Base-by-base conservation (phyloP, 805 yeast species). In the Ogataea trehalophila region DNA sequence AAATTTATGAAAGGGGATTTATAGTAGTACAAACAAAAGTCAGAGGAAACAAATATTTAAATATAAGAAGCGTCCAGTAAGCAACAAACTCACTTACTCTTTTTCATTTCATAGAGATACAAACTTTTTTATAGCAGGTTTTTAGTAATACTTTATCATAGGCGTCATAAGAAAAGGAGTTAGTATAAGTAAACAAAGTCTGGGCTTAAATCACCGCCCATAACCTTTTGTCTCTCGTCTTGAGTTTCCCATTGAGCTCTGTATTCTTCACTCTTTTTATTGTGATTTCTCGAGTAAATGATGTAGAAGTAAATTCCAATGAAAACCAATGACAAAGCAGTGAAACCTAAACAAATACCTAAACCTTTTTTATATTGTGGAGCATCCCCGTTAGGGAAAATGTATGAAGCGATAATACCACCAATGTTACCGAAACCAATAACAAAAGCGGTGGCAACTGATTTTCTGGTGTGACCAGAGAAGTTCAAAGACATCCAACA, bases 361-460 rank as follows among this genome's bases (percentile, higher is more conserved):
- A 79, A 64, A 37, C 88, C 90, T 39, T 74, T 78, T 34, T 58
- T 69, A 60, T 76, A 83, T 33, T 65, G 66, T n/a, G 89, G 89
- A 14, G 85, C 73, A 51, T 82, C 86, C 37, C 63, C 57, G 37
- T 75, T 55, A 39, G 77, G 69, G 67, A 78, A 83, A 18, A 80
- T 65, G 55, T 72, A 83, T 2, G 86, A 75, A 5, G 87, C 69
- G 47, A 83, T 73, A 56, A 83, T 82, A 50, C 87, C 88, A 41
- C 88, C 89, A 57, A 81, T 81, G 65, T 83, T 83, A 45, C 87
- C 89, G 56, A 83, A 81, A 0, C 88, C 88, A 57, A 83, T 76
- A 56, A 79, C 81, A 52, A 73, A 72, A 0, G 77, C 77, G 20
- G 76, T 62, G 46, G 73, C 69, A 36, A 77, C 64, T 22, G 77